Conservation (phyloP, 495 filamentous ascomycete species). For the Stereocaulon alpinum region DNA sequence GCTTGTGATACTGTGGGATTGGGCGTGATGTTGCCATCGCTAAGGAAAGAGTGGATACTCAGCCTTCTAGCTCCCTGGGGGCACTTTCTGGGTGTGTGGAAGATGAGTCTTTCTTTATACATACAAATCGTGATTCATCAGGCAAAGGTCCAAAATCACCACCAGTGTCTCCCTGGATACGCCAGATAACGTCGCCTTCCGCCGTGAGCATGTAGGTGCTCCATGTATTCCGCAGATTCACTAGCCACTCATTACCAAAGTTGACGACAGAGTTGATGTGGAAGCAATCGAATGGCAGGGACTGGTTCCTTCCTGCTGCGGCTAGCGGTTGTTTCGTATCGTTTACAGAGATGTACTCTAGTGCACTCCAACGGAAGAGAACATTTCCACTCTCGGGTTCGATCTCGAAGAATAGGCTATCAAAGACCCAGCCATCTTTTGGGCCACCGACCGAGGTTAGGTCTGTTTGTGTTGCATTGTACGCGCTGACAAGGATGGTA, state of each 20-base stretch:
- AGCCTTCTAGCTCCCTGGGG: no score
- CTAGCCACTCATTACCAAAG: conserved; percentile 31
- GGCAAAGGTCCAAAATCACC: conserved; percentile 33
- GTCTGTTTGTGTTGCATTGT: conserved; percentile 34
- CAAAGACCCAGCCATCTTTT: conserved; percentile 39
- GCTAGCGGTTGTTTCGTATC: neutral
- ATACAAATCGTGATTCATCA: conserved; percentile 17
- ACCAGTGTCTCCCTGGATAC: conserved; percentile 32
- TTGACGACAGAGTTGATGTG: conserved; percentile 40
- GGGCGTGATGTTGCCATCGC: conserved; percentile 33
- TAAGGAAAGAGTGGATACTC: neutral
- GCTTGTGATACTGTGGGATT: conserved; percentile 26
- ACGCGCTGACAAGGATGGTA: conserved; percentile 42
- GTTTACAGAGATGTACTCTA: conserved; percentile 25
- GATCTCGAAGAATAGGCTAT: conserved; percentile 43
- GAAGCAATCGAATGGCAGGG: conserved; percentile 35
- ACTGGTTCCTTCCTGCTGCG: conserved; percentile 16
- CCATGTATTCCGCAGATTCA: conserved; percentile 30
- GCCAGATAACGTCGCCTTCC: conserved; percentile 35
- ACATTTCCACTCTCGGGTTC: conserved; percentile 35
- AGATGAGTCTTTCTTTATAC: neutral
- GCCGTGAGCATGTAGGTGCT: conserved; percentile 29
- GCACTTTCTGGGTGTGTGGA: no score
- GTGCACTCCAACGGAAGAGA: conserved; percentile 35
- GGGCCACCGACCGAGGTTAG: conserved; percentile 32